Evolutionary conservation across 129 eudicot species (phyloP).

Genomic region (Flaveria linearis): DNA sequence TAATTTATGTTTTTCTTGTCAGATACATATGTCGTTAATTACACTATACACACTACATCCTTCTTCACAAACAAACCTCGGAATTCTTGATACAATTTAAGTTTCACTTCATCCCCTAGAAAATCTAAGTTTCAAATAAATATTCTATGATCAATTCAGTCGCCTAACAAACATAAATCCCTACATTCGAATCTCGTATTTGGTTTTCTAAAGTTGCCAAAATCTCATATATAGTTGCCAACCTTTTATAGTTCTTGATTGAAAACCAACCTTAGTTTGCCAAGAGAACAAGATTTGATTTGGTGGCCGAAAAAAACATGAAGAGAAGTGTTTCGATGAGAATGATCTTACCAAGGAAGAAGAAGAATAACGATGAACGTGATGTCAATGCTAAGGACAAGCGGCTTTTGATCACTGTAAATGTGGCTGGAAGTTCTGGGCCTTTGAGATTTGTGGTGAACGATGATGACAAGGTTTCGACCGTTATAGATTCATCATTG

Average conservation of each 20-base stretch:
- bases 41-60: constrained; percentile 1
- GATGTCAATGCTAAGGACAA: background rate
- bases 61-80: constrained; percentile 33
- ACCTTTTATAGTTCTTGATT: too few species aligned
- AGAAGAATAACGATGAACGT: constrained; percentile 5
- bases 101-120: too few species aligned
- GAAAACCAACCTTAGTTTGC: too few species aligned
- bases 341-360: constrained; percentile 12
- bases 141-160: background rate
- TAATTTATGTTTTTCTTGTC: background rate
- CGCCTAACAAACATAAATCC: constrained; percentile 20
- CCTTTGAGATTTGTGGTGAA: constrained; percentile 54
- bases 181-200: constrained; percentile 2
- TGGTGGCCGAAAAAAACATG: background rate
- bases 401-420: constrained; percentile 53
- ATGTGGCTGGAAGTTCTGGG: constrained; percentile 59
- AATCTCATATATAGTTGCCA: background rate
- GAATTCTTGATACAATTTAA: constrained; percentile 20
- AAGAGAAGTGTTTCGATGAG: constrained; percentile 15
- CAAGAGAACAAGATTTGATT: background rate
- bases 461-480: constrained; percentile 42
- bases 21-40: background rate
- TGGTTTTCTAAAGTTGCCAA: constrained; percentile 17
- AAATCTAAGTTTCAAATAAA: background rate
- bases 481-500: constrained; percentile 48